Percentiles rank a stretch among this genome's conserved stretches.
These are phyloP conservation scores for Protomyces inouyei DNA, from an alignment of 1,139 yeast species.

Conservation along the genomic window DNA sequence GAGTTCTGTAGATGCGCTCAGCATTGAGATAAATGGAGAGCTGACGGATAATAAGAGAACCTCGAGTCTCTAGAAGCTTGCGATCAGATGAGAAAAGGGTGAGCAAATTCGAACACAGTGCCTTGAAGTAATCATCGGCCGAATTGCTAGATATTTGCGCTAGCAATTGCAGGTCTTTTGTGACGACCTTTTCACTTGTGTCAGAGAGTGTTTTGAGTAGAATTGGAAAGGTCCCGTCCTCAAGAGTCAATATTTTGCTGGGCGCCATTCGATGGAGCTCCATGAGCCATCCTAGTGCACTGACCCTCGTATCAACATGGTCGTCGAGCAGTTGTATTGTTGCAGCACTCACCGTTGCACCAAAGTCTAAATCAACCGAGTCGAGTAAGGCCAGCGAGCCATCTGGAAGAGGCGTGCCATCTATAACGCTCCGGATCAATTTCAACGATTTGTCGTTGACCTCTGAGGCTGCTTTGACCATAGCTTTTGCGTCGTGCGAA, in stretches of 20 bases:
- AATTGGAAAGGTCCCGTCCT: slow-evolving; percentile 68
- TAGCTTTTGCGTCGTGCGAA: slow-evolving; percentile 42
- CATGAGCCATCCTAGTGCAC: slow-evolving; percentile 86
- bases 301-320: slow-evolving; percentile 75
- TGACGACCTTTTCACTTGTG: slow-evolving; percentile 77
- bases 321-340: slow-evolving; percentile 59
- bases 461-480: slow-evolving; percentile 25
- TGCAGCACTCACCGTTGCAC: slow-evolving; percentile 56
- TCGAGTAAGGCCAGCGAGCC: slow-evolving; percentile 1
- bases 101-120: slow-evolving; percentile 68
- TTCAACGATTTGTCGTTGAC: slow-evolving; percentile 13
- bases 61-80: slow-evolving; percentile 61
- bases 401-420: slow-evolving; percentile 34
- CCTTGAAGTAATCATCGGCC: slow-evolving; percentile 70
- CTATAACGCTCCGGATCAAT: slow-evolving; percentile 23
- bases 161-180: slow-evolving; percentile 67
- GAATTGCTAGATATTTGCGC: slow-evolving; percentile 75
- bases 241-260: slow-evolving; percentile 47
- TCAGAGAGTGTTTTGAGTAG: slow-evolving; percentile 76
- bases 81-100: slow-evolving; percentile 63
- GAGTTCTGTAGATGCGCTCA: slow-evolving; percentile 72
- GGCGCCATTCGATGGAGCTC: slow-evolving; percentile 67
- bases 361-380: slow-evolving; percentile 45
- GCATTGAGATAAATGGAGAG: slow-evolving; percentile 76
- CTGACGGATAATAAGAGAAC: slow-evolving; percentile 79